Percentiles rank a stretch among this genome's conserved stretches.
phyloP scores from a whole-genome alignment of 1,139 yeast genomes.

The Suhomyces atakaporum region DNA sequence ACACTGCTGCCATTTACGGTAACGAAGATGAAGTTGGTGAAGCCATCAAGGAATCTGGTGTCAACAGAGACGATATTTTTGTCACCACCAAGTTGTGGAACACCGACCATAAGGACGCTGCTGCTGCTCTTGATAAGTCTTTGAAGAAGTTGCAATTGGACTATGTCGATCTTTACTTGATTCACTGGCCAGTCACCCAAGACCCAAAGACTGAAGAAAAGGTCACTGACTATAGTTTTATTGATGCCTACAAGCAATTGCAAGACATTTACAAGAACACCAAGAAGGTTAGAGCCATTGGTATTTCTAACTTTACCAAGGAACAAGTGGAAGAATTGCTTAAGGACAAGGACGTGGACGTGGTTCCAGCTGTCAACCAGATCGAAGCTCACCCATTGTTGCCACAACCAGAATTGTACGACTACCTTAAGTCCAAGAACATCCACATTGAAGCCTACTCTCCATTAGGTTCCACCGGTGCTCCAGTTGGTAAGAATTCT shows the following conservation, averaged over 20 bases:
- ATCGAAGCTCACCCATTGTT: slow-evolving; percentile 75
- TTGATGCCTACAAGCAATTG: slow-evolving; percentile 70
- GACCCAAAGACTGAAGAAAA: slow-evolving; percentile 35
- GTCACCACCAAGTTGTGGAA: slow-evolving; percentile 83
- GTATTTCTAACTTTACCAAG: slow-evolving; percentile 75
- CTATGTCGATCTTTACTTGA: slow-evolving; percentile 78
- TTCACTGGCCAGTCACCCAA: slow-evolving; percentile 84
- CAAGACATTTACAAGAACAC: slow-evolving; percentile 58
- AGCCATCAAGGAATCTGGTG: slow-evolving; percentile 63
- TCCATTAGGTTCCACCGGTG: slow-evolving; percentile 72
- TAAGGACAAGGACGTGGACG: slow-evolving; percentile 48
- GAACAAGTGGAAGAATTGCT: slow-evolving; percentile 53
- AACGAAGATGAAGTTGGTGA: slow-evolving; percentile 71
- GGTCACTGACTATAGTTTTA: slow-evolving; percentile 25
- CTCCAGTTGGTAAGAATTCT: slow-evolving; percentile 60
- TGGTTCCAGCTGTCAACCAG: slow-evolving; percentile 73
- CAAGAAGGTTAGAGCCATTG: slow-evolving; percentile 67
- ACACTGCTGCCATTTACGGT: slow-evolving; percentile 68
- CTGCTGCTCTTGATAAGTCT: slow-evolving; percentile 59
- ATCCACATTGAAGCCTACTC: slow-evolving; percentile 75
- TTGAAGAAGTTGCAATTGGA: slow-evolving; percentile 69
- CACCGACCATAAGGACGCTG: slow-evolving; percentile 62
- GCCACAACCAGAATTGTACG: slow-evolving; percentile 66
- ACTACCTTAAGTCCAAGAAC: slow-evolving; percentile 53
- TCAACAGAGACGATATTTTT: slow-evolving; percentile 70